phyloP scores from a whole-genome alignment of 2,329 filamentous ascomycete genomes.

The Zarea fungicola region DNA sequence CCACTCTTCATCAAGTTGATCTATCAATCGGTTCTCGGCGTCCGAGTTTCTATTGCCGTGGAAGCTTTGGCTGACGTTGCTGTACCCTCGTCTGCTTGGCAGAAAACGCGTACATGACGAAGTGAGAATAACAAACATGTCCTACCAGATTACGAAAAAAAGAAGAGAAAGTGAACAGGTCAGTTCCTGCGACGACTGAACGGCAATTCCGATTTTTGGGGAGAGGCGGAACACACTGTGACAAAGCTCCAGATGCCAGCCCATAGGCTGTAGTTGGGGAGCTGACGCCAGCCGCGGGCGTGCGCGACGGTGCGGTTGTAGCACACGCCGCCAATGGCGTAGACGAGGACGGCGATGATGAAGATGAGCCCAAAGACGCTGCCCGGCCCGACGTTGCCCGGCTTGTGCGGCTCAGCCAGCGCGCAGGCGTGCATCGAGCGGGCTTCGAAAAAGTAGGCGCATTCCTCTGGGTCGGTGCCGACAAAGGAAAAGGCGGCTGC shows the following conservation, averaged over 20 bases:
- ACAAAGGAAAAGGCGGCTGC: constrained; percentile 76
- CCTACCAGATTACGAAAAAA: constrained; percentile 36
- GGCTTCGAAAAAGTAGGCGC: constrained; percentile 93
- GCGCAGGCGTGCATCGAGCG: constrained; percentile 78
- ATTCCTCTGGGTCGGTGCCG: constrained; percentile 76
- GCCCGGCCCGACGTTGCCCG: constrained; percentile 65
- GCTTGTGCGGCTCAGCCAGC: constrained; percentile 61
- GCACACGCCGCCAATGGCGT: constrained; percentile 86
- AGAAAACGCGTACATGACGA: constrained; percentile 65
- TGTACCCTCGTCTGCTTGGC: constrained; percentile 62
- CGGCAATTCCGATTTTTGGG: constrained; percentile 26
- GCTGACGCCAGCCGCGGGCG: constrained; percentile 88
- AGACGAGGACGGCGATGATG: constrained; percentile 71
- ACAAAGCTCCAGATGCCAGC: constrained; percentile 79
- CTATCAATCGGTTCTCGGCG: constrained; percentile 89
- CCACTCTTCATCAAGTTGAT: constrained; percentile 96
- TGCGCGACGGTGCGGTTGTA: constrained; percentile 95
- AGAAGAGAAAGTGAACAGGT: constrained; percentile 24
- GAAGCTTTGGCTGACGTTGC: constrained; percentile 52
- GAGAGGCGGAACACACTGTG: constrained; percentile 45
- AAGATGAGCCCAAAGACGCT: constrained; percentile 86
- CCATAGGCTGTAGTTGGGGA: constrained; percentile 94
- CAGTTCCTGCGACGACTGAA: constrained; percentile 22
- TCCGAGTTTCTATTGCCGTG: constrained; percentile 53
- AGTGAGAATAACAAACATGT: constrained; percentile 61